phyloP scores from a whole-genome alignment of 2,329 filamentous ascomycete genomes.

The Apiospora sp. region DNA sequence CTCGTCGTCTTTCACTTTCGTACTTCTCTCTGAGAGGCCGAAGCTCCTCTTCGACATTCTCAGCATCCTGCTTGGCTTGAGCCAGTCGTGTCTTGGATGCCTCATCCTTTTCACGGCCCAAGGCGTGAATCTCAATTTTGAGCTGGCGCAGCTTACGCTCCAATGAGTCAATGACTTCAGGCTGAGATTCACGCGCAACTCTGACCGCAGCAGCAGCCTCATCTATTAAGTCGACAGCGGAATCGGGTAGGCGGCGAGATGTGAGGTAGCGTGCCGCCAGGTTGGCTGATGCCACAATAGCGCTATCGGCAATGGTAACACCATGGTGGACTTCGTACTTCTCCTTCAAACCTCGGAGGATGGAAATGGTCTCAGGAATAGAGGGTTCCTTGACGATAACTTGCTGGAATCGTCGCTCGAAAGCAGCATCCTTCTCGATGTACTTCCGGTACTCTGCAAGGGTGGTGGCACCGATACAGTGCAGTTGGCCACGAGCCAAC shows the following conservation, averaged over 20 bases:
- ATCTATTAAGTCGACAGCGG: conserved; percentile 94
- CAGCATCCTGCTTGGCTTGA: conserved; percentile 87
- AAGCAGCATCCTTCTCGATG: conserved; percentile 97
- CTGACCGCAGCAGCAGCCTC: conserved; percentile 96
- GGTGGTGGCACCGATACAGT: conserved; percentile 98
- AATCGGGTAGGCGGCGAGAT: conserved; percentile 88
- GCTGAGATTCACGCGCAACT: conserved; percentile 94
- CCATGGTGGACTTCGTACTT: conserved; percentile 98
- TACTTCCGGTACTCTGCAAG: conserved; percentile 97
- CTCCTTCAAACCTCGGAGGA: conserved; percentile 97
- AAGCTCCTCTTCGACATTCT: conserved; percentile 93
- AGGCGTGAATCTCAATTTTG: conserved; percentile 95
- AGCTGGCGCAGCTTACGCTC: conserved; percentile 90
- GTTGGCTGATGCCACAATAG: conserved; percentile 89
- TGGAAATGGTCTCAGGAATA: conserved; percentile 91
- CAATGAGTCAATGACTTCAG: conserved; percentile 92
- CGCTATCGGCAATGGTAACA: conserved; percentile 94
- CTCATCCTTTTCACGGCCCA: conserved; percentile 93
- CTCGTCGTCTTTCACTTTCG: conserved; percentile 88
- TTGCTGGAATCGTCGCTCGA: conserved; percentile 98
- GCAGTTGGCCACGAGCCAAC: conserved; percentile 93
- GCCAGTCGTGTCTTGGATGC: conserved; percentile 85
- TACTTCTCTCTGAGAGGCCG: conserved; percentile 94
- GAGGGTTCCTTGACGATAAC: conserved; percentile 95
- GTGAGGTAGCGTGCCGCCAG: conserved; percentile 95